Conservation (phyloP, 2,329 filamentous ascomycete species). For the Microdochium nivale region DNA sequence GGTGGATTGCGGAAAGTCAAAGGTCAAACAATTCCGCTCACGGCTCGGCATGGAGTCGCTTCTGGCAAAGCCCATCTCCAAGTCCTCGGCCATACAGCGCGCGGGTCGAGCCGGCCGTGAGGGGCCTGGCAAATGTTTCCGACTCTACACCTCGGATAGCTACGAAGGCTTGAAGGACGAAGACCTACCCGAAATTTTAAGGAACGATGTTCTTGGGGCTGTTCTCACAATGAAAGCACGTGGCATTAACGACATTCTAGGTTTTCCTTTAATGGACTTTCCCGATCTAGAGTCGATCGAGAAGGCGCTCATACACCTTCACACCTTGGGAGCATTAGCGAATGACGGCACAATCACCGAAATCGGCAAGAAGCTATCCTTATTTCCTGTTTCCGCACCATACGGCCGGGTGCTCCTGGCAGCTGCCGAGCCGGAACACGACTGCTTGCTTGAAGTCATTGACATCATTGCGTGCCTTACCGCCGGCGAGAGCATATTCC, state of each 20-base stretch:
- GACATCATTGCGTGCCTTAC: constrained; percentile 68
- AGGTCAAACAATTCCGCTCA: constrained; percentile 84
- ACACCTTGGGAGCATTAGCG: constrained; percentile 67
- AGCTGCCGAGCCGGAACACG: constrained; percentile 58
- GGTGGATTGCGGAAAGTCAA: constrained; percentile 87
- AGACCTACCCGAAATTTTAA: constrained; percentile 80
- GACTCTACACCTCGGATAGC: constrained; percentile 75
- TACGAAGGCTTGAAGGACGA: constrained; percentile 63
- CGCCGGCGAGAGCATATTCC: constrained; percentile 54
- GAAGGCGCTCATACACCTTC: constrained; percentile 72
- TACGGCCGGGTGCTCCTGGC: constrained; percentile 78
- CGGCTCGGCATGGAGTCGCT: constrained; percentile 84
- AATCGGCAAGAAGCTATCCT: constrained; percentile 67
- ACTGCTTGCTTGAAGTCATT: constrained; percentile 74
- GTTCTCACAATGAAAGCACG: constrained; percentile 90
- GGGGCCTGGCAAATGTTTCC: constrained; percentile 79
- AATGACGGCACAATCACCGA: constrained; percentile 66
- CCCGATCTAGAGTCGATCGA: constrained; percentile 72
- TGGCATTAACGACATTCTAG: constrained; percentile 71
- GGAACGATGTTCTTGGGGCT: constrained; percentile 80
- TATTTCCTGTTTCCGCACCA: constrained; percentile 73
- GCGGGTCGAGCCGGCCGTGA: constrained; percentile 91
- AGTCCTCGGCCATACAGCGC: constrained; percentile 86
- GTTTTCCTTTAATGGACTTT: constrained; percentile 78
- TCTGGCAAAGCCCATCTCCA: constrained; percentile 82